phyloP scores from a whole-genome alignment of 192 early-diverging fungal species.

The Pilaira anomala region DNA sequence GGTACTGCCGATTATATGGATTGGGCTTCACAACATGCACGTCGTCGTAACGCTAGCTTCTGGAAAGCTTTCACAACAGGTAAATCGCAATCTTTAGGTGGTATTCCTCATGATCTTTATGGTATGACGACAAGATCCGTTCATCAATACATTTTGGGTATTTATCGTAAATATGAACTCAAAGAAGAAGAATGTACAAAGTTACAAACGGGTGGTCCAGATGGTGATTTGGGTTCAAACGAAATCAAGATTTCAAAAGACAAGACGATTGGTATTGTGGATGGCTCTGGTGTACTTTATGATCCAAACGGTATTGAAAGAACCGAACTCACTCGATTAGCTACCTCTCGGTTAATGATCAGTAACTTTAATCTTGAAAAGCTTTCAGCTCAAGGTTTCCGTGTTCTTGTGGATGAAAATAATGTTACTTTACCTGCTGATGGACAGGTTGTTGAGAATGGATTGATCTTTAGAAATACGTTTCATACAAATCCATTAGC shows the following conservation, averaged over 20 bases:
- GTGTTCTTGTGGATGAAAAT: conserved; percentile 90
- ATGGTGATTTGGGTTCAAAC: conserved; percentile 97
- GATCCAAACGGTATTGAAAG: conserved; percentile 92
- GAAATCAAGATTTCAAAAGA: conserved; percentile 99
- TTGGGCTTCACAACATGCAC: conserved; percentile 96
- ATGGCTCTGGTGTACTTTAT: conserved; percentile 93
- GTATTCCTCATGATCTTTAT: conserved; percentile 96
- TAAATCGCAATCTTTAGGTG: conserved; percentile 91
- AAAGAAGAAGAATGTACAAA: conserved; percentile 87
- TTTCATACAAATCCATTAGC: conserved; percentile 91
- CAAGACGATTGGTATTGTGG: conserved; percentile 91
- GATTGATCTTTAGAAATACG: conserved; percentile 91
- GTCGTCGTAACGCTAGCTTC: conserved; percentile 83
- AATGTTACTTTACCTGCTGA: conserved; percentile 88
- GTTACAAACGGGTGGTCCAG: conserved; percentile 98
- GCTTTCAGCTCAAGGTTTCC: conserved; percentile 84
- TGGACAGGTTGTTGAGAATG: conserved; percentile 77
- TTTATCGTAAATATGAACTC: conserved; percentile 76
- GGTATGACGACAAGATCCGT: conserved; percentile 99
- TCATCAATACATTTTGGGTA: conserved; percentile 97
- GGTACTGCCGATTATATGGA: conserved; percentile 99
- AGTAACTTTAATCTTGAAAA: conserved; percentile 82
- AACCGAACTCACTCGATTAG: conserved; percentile 79
- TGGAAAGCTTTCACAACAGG: conserved; percentile 99
- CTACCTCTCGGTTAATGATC: conserved; percentile 81